Evolutionary conservation across 805 yeast genomes (phyloP).

Genomic region (Cyberlindnera veronae): DNA sequence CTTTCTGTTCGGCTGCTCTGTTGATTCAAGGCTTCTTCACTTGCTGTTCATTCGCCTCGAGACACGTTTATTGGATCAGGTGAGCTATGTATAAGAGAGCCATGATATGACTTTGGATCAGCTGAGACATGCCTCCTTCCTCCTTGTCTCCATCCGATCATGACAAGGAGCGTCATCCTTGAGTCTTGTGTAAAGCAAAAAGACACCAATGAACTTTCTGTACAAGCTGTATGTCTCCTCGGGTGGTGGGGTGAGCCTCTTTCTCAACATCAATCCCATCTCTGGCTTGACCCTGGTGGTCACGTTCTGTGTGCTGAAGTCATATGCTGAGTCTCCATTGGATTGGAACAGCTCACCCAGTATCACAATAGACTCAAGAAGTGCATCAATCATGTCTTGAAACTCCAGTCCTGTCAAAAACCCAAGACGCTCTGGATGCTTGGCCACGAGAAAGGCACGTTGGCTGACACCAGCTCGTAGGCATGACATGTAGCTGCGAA

Average conservation of each 20-base stretch:
- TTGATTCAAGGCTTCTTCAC: no score
- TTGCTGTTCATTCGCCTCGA: no score
- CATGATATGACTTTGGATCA: no score
- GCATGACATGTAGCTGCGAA: conserved; percentile 62
- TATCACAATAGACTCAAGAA: conserved; percentile 83
- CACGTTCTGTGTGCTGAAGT: conserved; percentile 82
- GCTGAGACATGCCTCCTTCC: no score
- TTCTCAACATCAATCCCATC: conserved; percentile 84
- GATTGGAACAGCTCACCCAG: conserved; percentile 89
- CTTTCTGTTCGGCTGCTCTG: no score
- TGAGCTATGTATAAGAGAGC: no score
- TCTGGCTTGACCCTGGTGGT: conserved; percentile 90
- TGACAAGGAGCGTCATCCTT: conserved; percentile 81
- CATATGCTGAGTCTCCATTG: conserved; percentile 48
- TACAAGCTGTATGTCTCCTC: conserved; percentile 98
- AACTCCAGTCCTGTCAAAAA: conserved; percentile 91
- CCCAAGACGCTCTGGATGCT: conserved; percentile 70
- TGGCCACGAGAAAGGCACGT: conserved; percentile 65
- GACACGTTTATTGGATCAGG: no score
- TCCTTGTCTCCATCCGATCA: conserved; percentile 70
- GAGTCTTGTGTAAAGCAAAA: conserved; percentile 81
- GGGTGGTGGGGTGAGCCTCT: conserved; percentile 94
- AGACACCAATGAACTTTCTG: conserved; percentile 92
- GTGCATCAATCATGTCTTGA: conserved; percentile 84
- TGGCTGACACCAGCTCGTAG: conserved; percentile 70